A percentile compares a stretch with the other conserved stretches of the same genome.
These are phyloP conservation scores for Staphylotrichum tortipilum DNA, from an alignment of 495 filamentous ascomycete genomes.

Conservation along the genomic window DNA sequence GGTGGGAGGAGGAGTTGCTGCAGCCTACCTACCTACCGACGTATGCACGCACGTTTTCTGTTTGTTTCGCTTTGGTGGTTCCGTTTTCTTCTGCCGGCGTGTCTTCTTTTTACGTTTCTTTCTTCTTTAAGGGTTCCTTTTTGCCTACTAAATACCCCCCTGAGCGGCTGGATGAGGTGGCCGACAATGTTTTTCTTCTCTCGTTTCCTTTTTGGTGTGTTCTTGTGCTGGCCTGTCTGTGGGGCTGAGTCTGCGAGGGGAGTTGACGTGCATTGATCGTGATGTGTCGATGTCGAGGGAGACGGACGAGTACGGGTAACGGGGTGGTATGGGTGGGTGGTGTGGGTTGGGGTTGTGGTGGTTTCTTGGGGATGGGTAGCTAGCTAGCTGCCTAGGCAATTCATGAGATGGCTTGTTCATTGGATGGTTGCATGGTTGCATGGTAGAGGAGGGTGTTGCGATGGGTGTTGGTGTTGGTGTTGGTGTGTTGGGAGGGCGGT, in stretches of 20 bases:
- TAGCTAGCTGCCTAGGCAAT: neutral
- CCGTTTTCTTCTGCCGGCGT: too few species aligned
- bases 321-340: neutral
- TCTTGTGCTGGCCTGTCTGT: neutral
- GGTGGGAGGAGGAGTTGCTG: too few species aligned
- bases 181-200: slow-evolving; percentile 2
- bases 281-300: slow-evolving; percentile 13
- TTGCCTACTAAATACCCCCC: neutral
- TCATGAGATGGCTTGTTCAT: neutral
- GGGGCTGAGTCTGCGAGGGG: neutral
- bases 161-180: neutral
- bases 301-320: too few species aligned
- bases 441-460: too few species aligned
- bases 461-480: neutral
- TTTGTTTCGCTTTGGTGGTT: too few species aligned
- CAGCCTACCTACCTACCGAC: too few species aligned
- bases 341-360: neutral
- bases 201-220: neutral
- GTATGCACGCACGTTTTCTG: too few species aligned
- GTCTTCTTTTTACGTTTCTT: too few species aligned
- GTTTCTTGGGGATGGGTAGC: slow-evolving; percentile 1
- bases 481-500: too few species aligned
- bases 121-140: too few species aligned
- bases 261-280: slow-evolving; percentile 18
- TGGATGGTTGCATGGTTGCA: too few species aligned